Evolutionary conservation across 2,329 filamentous ascomycete species (phyloP).

Genomic region (Fusarium stilboides): DNA sequence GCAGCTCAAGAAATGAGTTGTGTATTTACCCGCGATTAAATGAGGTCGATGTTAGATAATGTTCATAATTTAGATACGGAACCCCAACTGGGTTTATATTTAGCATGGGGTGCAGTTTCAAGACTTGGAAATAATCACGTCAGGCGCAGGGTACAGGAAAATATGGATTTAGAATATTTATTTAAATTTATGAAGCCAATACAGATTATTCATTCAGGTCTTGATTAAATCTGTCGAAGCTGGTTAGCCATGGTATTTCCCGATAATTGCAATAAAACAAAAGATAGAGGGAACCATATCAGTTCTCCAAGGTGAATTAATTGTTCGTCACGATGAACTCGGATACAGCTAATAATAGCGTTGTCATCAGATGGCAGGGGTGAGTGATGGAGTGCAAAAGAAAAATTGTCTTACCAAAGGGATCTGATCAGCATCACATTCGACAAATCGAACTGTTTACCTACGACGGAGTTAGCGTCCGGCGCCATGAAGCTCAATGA

Average conservation of each 20-base stretch:
- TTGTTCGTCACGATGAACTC: conserved; percentile 71
- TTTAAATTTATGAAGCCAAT: background rate
- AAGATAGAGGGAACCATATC: conserved; percentile 54
- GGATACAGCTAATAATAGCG: conserved; percentile 61
- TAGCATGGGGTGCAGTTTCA: background rate
- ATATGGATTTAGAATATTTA: background rate
- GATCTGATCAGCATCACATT: background rate
- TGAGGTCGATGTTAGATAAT: background rate
- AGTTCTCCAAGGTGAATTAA: conserved; percentile 75
- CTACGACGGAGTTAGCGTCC: conserved; percentile 40
- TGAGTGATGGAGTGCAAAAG: background rate
- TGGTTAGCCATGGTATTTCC: conserved; percentile 23
- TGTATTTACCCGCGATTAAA: background rate
- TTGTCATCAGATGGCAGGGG: conserved; percentile 65
- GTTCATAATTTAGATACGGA: background rate
- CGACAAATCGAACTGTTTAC: background rate
- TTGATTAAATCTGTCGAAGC: conserved; percentile 11
- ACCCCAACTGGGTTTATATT: background rate
- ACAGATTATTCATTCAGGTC: no score
- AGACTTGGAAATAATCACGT: background rate
- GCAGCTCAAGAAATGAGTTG: conserved; percentile 61
- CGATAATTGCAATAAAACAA: conserved; percentile 13
- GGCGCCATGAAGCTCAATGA: background rate
- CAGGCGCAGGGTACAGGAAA: background rate
- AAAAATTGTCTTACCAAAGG: conserved; percentile 31